These are phyloP conservation scores for Xylariaceae sp. DNA, from an alignment of 2,329 filamentous ascomycete species.

Conservation along the genomic window DNA sequence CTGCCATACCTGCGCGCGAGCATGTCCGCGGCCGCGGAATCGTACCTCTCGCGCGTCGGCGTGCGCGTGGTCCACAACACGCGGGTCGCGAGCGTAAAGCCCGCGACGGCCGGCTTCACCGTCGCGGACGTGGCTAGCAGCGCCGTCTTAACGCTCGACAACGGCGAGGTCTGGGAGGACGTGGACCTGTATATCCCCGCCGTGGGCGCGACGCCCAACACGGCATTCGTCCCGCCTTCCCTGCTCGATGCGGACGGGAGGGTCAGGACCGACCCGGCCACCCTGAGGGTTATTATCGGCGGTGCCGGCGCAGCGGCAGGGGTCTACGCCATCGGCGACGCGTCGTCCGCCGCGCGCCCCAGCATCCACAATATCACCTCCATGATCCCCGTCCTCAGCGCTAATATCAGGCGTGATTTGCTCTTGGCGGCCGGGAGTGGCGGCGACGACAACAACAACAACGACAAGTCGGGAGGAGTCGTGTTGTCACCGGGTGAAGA, in stretches of 20 bases:
- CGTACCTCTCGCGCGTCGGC: constrained; percentile 37
- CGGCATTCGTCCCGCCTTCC: constrained; percentile 30
- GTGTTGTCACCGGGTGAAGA: constrained; percentile 26
- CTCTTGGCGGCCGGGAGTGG: constrained; percentile 29
- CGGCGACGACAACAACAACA: too few relatives aligned
- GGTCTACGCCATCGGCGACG: constrained; percentile 45
- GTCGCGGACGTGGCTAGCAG: constrained; percentile 22
- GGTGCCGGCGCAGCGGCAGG: constrained; percentile 27
- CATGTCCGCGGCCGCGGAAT: constrained; percentile 38
- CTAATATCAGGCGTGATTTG: constrained; percentile 47
- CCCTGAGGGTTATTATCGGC: constrained; percentile 32
- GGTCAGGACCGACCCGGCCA: constrained; percentile 33
- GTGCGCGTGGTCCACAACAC: constrained; percentile 41
- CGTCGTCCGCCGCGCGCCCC: constrained; percentile 34
- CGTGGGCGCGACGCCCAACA: constrained; percentile 38
- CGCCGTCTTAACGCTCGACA: constrained; percentile 34
- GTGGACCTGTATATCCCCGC: constrained; percentile 46
- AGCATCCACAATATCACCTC: constrained; percentile 38
- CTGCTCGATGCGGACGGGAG: constrained; percentile 34
- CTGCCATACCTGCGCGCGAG: constrained; percentile 36
- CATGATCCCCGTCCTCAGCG: constrained; percentile 38
- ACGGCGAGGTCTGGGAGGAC: constrained; percentile 34
- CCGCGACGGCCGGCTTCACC: constrained; percentile 28
- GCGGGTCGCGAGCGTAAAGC: constrained; percentile 32
- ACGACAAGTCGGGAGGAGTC: not conserved